Percentiles rank a stretch among this genome's conserved stretches.
Evolutionary conservation across 176 grass and related monocot genomes (phyloP).

Genomic region (Bromus sterilis): DNA sequence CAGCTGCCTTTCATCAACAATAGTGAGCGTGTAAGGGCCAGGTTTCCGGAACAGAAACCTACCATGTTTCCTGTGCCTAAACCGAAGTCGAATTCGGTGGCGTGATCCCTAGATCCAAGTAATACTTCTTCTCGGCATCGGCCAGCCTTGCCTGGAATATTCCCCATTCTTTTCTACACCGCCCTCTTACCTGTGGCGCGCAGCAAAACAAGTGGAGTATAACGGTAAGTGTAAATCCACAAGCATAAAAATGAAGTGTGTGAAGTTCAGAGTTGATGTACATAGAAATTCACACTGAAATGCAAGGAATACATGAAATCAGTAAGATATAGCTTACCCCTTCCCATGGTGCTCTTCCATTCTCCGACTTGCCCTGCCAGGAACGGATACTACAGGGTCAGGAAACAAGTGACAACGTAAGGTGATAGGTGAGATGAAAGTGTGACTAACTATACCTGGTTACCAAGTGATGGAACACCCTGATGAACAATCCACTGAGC

Average conservation of each 20-base stretch:
- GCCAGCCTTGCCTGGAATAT: slow-evolving; percentile 74
- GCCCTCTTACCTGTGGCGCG: slow-evolving; percentile 51
- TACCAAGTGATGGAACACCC: slow-evolving; percentile 84
- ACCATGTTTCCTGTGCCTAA: slow-evolving; percentile 9
- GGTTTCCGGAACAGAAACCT: slow-evolving; percentile 30
- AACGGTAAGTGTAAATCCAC: neutral
- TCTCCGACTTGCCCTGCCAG: slow-evolving; percentile 59
- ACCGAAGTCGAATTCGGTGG: slow-evolving; percentile 43
- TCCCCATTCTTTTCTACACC: slow-evolving; percentile 87
- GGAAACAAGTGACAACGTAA: neutral
- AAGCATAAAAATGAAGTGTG: neutral
- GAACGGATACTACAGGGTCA: slow-evolving; percentile 1
- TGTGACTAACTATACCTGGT: slow-evolving; percentile 49
- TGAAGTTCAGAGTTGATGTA: neutral
- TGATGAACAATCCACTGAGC: slow-evolving; percentile 99
- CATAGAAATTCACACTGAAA: neutral
- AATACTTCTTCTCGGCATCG: slow-evolving; percentile 80
- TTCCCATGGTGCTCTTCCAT: slow-evolving; percentile 88
- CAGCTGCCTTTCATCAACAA: slow-evolving; percentile 11
- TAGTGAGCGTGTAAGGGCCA: neutral
- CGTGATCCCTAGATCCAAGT: slow-evolving; percentile 56
- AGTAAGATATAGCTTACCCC: slow-evolving; percentile 48
- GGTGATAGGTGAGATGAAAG: neutral
- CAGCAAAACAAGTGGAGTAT: neutral
- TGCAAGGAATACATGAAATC: neutral